These are phyloP conservation scores for Achlya hypogyna DNA, from an alignment of 352 stramenopile genomes.

Conservation along the genomic window DNA sequence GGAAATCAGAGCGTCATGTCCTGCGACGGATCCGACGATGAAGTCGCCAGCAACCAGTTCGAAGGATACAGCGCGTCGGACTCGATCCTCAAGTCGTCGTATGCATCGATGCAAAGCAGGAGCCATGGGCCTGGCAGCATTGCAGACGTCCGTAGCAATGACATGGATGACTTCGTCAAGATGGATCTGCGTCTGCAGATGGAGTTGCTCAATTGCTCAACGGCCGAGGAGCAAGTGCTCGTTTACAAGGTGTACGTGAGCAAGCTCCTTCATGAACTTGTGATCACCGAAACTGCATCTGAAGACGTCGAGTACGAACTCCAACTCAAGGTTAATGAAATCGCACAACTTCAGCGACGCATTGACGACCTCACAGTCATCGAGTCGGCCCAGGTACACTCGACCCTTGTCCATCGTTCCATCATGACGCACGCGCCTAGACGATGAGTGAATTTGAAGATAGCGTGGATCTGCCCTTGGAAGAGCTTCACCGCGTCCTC, in stretches of 20 bases:
- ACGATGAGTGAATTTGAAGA: slow-evolving; percentile 15
- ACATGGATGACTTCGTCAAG: slow-evolving; percentile 18
- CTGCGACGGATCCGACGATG: too few species aligned
- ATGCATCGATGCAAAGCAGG: too few species aligned
- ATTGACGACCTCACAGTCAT: slow-evolving; percentile 3
- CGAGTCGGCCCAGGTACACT: slow-evolving; percentile 13
- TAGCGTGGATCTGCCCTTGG: slow-evolving; percentile 7
- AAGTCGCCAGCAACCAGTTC: too few species aligned
- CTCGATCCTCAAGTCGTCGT: too few species aligned
- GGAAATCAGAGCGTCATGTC: too few species aligned
- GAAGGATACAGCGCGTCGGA: too few species aligned
- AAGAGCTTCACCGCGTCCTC: not conserved
- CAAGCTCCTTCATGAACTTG: slow-evolving; percentile 16
- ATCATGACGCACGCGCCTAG: not conserved
- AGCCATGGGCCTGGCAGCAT: not conserved
- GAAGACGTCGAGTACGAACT: slow-evolving; percentile 20
- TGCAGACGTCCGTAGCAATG: not conserved
- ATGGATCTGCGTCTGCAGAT: slow-evolving; percentile 12
- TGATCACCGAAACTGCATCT: slow-evolving; percentile 6
- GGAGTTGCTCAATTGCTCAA: not conserved
- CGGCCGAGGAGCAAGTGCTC: slow-evolving; percentile 8
- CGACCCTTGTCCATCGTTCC: not conserved
- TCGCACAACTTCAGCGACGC: not conserved
- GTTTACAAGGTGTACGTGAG: slow-evolving; percentile 18
- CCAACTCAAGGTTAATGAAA: not conserved